These are phyloP conservation scores for Aphanomyces stellatus DNA, from an alignment of 352 stramenopile species.

Conservation along the genomic window DNA sequence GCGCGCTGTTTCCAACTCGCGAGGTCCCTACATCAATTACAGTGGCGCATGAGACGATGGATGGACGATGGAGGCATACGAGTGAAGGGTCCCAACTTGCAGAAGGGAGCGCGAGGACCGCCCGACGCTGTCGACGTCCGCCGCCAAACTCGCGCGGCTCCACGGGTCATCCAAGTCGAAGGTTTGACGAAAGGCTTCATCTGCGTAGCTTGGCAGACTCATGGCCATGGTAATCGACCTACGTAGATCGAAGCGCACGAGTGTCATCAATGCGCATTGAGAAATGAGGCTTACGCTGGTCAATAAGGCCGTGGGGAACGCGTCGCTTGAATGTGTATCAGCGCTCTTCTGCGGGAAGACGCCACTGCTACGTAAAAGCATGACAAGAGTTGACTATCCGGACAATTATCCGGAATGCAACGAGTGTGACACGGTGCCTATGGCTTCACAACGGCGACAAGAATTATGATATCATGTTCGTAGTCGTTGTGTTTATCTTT, in stretches of 20 bases:
- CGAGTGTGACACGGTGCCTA: too few species aligned
- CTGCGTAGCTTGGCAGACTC: too few species aligned
- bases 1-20: slow-evolving; percentile 72
- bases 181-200: background rate
- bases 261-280: too few species aligned
- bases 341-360: background rate
- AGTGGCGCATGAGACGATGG: background rate
- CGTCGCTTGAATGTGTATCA: background rate
- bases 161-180: background rate
- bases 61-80: too few species aligned
- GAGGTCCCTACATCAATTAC: slow-evolving; percentile 40
- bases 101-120: background rate
- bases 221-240: too few species aligned
- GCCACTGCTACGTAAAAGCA: background rate
- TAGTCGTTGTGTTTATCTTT: background rate
- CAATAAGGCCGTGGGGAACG: too few species aligned
- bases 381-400: background rate
- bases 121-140: background rate
- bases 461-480: background rate
- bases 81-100: background rate
- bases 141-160: background rate
- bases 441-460: background rate
- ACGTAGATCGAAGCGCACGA: too few species aligned
- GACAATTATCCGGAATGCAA: background rate
- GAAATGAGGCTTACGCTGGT: too few species aligned